Evolutionary conservation across 208 protist genomes (phyloP), one percentile per base, ranked within the genome.

Genomic region (Leptomonas pyrrhocoris): DNA sequence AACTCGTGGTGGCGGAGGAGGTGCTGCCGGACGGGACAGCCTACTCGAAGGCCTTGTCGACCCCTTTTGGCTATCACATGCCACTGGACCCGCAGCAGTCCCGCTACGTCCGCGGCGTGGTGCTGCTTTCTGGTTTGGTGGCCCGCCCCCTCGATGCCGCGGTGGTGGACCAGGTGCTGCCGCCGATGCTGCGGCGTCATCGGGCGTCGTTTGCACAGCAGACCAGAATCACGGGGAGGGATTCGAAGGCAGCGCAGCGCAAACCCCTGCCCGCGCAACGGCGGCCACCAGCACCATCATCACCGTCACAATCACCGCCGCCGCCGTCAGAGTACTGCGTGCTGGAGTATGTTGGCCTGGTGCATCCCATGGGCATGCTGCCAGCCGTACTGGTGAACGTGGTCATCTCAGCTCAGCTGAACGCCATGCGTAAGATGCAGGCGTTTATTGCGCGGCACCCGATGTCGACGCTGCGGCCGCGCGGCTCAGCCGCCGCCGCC

Each of bases 311-410:
- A 19, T 7, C 28, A 21, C 36, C 4, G n/a, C 11, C 18, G 7
- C 43, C 48, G 48, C 34, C 48, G 25, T 38, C 27, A 2, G 65
- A 64, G 56, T 85, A 77, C 58, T 95, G 85, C 65, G 60, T 67
- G 18, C 34, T 95, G 46, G 83, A 83, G 69, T 95, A 90, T 75
- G 67, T 91, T 36, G 86, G 81, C 1, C 80, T 93, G 43, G 79
- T 93, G 28, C 82, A 95, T 60, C 90, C 90, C 15, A 90, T 95
- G 84, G 90, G 90, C 1, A 30, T 88, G 65, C 63, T 93, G 34
- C 85, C 86, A 12, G 73, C 85, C 1, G 61, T 86, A n/a, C 18
- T 93, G 38, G 83, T 82, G 27, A 91, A 92, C 69, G 66, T 93
- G 49, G 83, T 89, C 68, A 83, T 93, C 61, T 74, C 67, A 7